These are phyloP conservation scores for Exobasidium cylindrosporum DNA, from an alignment of 1,284 basidiomycete genomes.

Conservation along the genomic window DNA sequence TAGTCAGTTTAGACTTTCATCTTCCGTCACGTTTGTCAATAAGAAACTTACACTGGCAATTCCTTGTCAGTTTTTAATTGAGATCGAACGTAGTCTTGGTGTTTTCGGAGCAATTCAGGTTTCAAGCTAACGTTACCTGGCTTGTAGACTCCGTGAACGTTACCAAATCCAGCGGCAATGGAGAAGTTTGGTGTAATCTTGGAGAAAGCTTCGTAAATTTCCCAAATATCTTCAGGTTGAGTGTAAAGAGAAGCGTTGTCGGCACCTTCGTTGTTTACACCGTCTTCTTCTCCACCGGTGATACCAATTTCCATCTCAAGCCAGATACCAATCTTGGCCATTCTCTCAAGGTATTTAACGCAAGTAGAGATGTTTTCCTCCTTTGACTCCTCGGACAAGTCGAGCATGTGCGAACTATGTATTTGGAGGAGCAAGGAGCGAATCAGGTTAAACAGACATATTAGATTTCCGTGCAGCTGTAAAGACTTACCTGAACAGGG, in stretches of 20 bases:
- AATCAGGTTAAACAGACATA: not conserved
- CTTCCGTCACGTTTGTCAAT: too few species aligned
- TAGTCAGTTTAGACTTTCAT: too few species aligned
- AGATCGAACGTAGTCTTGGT: constrained; percentile 75
- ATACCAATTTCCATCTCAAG: constrained; percentile 99
- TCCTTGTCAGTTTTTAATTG: constrained; percentile 66
- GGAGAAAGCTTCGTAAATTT: constrained; percentile 80
- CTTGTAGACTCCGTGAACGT: constrained; percentile 69
- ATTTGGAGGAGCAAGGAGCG: constrained; percentile 12
- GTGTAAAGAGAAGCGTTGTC: constrained; percentile 95
- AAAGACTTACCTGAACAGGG: constrained; percentile 69
- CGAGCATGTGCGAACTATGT: constrained; percentile 93
- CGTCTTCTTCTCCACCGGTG: constrained; percentile 98
- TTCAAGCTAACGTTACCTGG: constrained; percentile 70
- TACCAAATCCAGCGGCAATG: constrained; percentile 94
- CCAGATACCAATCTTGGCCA: constrained; percentile 78
- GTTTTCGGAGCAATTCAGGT: constrained; percentile 86
- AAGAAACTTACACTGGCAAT: constrained; percentile 60
- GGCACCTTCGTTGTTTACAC: constrained; percentile 73
- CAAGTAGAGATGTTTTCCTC: constrained; percentile 95
- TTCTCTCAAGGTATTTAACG: constrained; percentile 90
- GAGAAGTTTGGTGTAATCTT: constrained; percentile 90
- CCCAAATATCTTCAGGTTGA: constrained; percentile 87
- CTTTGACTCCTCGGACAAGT: constrained; percentile 96
- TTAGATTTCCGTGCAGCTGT: not conserved